Conservation (phyloP, 345 rosid genomes). For the Arabis hirsuta region DNA sequence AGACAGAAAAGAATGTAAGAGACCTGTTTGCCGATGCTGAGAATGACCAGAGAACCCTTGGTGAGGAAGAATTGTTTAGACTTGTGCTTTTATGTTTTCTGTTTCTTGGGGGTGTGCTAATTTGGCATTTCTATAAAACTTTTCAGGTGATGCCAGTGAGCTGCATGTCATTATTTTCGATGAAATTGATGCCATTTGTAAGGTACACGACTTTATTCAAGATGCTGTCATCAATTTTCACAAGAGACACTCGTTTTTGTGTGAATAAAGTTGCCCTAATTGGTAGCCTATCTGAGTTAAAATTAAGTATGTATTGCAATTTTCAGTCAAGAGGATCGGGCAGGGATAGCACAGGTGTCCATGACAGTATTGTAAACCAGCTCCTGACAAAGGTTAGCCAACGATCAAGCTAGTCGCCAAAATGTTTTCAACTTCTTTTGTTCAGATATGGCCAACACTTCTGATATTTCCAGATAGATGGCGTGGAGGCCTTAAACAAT, state of each 20-base stretch:
- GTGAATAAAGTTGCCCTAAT: no score
- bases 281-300: no score
- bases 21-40: slow-evolving; percentile 96
- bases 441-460: slow-evolving; percentile 1
- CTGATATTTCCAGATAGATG: slow-evolving; percentile 70
- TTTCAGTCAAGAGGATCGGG: slow-evolving; percentile 89
- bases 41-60: slow-evolving; percentile 71
- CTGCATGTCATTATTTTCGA: slow-evolving; percentile 91
- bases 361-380: slow-evolving; percentile 91
- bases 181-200: slow-evolving; percentile 97
- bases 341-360: slow-evolving; percentile 90
- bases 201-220: slow-evolving; percentile 53
- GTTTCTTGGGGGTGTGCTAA: slow-evolving; percentile 19
- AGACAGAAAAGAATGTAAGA: slow-evolving; percentile 89
- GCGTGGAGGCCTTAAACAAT: slow-evolving; percentile 91
- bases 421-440: no score
- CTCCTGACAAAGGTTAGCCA: slow-evolving; percentile 83
- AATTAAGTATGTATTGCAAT: background rate
- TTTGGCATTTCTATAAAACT: slow-evolving; percentile 9
- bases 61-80: slow-evolving; percentile 48
- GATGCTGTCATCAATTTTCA: no score
- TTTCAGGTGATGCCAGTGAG: slow-evolving; percentile 87
- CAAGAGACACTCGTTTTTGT: no score
- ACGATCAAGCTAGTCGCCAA: slow-evolving; percentile 1
- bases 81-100: slow-evolving; percentile 25